Percentiles rank a stretch among this genome's conserved stretches.
phyloP scores from a whole-genome alignment of 2,329 filamentous ascomycete species.

The Teratosphaeria viscida region DNA sequence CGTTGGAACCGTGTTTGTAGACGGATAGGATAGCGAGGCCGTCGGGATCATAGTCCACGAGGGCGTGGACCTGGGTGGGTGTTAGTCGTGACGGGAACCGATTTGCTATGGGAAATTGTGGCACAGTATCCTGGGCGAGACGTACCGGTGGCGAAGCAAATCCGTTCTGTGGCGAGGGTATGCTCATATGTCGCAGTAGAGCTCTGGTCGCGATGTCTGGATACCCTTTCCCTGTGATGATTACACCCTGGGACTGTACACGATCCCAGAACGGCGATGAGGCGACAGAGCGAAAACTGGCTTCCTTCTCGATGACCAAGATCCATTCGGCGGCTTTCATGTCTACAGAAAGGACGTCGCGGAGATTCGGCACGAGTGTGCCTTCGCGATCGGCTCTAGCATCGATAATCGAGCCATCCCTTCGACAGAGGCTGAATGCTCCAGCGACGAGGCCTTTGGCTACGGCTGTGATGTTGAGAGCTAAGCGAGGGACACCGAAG shows the following conservation, averaged over 20 bases:
- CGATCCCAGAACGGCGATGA: slow-evolving; percentile 46
- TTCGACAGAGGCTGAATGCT: slow-evolving; percentile 38
- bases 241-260: slow-evolving; percentile 46
- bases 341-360: slow-evolving; percentile 41
- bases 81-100: neutral
- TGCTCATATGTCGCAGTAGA: slow-evolving; percentile 49
- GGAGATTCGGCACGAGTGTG: slow-evolving; percentile 47
- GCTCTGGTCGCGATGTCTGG: slow-evolving; percentile 62
- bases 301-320: slow-evolving; percentile 72
- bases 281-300: slow-evolving; percentile 61
- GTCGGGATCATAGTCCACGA: slow-evolving; percentile 69
- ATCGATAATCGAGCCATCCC: slow-evolving; percentile 33
- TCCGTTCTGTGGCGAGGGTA: slow-evolving; percentile 35
- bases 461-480: slow-evolving; percentile 62
- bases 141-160: slow-evolving; percentile 30
- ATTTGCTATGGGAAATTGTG: neutral
- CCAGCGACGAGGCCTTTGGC: slow-evolving; percentile 64
- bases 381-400: slow-evolving; percentile 42
- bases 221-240: slow-evolving; percentile 72
- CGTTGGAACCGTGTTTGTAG: slow-evolving; percentile 60
- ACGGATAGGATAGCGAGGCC: slow-evolving; percentile 63
- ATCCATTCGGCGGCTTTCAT: slow-evolving; percentile 50
- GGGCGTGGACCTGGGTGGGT: slow-evolving; percentile 40
- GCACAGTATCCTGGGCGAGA: neutral
- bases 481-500: slow-evolving; percentile 51